Conservation (phyloP, 2,329 filamentous ascomycete species). For the Coniella lustricola region DNA sequence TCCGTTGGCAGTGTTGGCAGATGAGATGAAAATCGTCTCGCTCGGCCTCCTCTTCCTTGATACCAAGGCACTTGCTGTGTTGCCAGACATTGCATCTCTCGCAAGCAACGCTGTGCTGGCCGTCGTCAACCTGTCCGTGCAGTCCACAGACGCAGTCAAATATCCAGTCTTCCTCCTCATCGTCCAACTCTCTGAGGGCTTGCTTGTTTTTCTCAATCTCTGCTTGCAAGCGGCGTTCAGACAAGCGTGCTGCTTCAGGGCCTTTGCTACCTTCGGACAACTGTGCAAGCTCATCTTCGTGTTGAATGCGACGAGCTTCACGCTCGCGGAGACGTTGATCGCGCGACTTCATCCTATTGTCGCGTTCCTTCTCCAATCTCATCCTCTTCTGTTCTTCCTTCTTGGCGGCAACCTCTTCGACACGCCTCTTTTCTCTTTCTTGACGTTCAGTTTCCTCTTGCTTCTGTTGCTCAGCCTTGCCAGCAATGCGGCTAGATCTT, state of each 20-base stretch:
- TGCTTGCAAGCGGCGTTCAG: conserved; percentile 71
- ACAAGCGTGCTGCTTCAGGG: conserved; percentile 54
- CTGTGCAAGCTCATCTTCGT: conserved; percentile 75
- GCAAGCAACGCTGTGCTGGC: conserved; percentile 87
- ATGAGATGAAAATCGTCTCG: conserved; percentile 81
- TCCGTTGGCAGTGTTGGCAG: conserved; percentile 69
- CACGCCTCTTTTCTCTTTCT: conserved; percentile 58
- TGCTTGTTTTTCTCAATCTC: conserved; percentile 75
- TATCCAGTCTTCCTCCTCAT: conserved; percentile 75
- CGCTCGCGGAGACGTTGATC: conserved; percentile 82
- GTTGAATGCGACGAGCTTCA: conserved; percentile 71
- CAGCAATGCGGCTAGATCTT: conserved; percentile 81
- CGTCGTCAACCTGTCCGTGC: conserved; percentile 89
- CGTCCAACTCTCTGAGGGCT: conserved; percentile 63
- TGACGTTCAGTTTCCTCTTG: conserved; percentile 65
- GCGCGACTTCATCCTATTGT: conserved; percentile 72
- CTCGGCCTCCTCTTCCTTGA: conserved; percentile 73
- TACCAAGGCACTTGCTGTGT: conserved; percentile 84
- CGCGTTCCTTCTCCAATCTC: conserved; percentile 64
- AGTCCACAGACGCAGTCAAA: conserved; percentile 93
- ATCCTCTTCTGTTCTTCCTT: conserved; percentile 57
- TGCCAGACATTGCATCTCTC: conserved; percentile 95
- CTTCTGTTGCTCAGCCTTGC: conserved; percentile 70
- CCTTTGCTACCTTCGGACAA: conserved; percentile 70
- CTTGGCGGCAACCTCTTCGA: conserved; percentile 57